phyloP scores from a whole-genome alignment of 1,139 yeast genomes.

The Ogataea hybrid region DNA sequence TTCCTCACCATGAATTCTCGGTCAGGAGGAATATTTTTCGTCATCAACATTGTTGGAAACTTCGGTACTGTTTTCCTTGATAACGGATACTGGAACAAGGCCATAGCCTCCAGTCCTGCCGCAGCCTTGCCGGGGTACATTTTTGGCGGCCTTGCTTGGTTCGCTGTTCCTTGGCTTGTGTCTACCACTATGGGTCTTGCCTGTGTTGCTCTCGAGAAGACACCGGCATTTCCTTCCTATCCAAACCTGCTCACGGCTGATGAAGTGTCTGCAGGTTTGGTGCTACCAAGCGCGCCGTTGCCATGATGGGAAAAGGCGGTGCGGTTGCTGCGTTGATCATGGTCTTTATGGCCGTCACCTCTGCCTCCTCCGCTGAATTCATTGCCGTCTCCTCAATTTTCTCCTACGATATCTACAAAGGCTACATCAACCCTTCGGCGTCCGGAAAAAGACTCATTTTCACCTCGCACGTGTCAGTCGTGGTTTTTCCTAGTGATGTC shows the following conservation, averaged over 20 bases:
- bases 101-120: constrained; percentile 81
- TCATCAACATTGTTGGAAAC: constrained; percentile 80
- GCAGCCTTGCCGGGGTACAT: constrained; percentile 90
- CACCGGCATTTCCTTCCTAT: constrained; percentile 71
- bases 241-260: constrained; percentile 62
- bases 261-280: constrained; percentile 78
- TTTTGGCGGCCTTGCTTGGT: constrained; percentile 90
- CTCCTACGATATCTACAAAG: constrained; percentile 82
- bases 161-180: constrained; percentile 79
- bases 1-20: constrained; percentile 77
- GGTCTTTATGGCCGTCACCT: constrained; percentile 80
- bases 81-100: constrained; percentile 88
- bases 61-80: constrained; percentile 89
- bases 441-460: constrained; percentile 65
- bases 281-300: constrained; percentile 86
- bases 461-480: constrained; percentile 65
- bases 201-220: constrained; percentile 64
- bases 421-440: constrained; percentile 76
- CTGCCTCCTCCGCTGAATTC: constrained; percentile 84
- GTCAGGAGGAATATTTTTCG: constrained; percentile 79
- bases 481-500: constrained; percentile 71
- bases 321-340: constrained; percentile 75
- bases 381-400: constrained; percentile 82
- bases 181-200: constrained; percentile 86
- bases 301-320: constrained; percentile 82